These are phyloP conservation scores for Grifola frondosa DNA, from an alignment of 1,284 basidiomycete genomes.

Conservation along the genomic window DNA sequence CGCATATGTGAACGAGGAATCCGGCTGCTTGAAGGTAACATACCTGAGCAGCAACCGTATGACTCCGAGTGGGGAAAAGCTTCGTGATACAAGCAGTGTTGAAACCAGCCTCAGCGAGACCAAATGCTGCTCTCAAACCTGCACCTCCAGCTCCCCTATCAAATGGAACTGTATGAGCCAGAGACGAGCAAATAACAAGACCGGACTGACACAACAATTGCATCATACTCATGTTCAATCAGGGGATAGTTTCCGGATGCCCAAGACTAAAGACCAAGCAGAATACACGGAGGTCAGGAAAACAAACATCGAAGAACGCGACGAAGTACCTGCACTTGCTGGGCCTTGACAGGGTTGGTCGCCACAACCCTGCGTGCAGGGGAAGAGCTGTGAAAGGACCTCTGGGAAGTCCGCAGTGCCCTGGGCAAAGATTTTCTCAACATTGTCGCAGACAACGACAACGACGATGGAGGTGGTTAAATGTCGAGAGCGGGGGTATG, in stretches of 20 bases:
- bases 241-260: conserved; percentile 88
- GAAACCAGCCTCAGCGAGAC: conserved; percentile 97
- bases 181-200: background rate
- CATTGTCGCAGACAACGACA: conserved; percentile 30
- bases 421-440: conserved; percentile 37
- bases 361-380: conserved; percentile 64
- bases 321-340: conserved; percentile 71
- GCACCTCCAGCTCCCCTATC: conserved; percentile 94
- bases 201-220: conserved; percentile 87
- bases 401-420: conserved; percentile 46
- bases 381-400: conserved; percentile 64
- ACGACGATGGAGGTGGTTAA: conserved; percentile 18
- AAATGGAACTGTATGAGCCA: conserved; percentile 3
- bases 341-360: conserved; percentile 78
- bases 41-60: conserved; percentile 97
- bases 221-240: conserved; percentile 98
- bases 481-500: conserved; percentile 10
- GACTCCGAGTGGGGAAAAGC: conserved; percentile 98
- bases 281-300: conserved; percentile 16
- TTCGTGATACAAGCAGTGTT: conserved; percentile 99
- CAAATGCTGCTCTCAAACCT: conserved; percentile 97
- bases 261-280: conserved; percentile 53
- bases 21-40: conserved; percentile 17
- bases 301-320: conserved; percentile 10
- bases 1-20: background rate